phyloP scores from a whole-genome alignment of 2,329 filamentous ascomycete species.

The Hymenoscyphus infarciens region DNA sequence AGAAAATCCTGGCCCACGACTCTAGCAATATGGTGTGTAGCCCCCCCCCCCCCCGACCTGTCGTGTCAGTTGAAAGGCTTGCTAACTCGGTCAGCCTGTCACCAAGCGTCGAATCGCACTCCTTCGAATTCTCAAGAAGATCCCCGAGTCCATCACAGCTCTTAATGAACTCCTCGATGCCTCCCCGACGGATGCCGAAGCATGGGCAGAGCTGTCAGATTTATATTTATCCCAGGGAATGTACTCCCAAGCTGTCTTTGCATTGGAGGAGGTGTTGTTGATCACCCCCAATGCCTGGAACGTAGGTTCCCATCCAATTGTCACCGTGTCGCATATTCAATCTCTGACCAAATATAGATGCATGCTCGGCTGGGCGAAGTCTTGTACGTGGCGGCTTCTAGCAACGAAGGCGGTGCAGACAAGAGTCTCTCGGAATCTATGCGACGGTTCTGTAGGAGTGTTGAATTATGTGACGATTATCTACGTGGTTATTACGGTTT shows the following conservation, averaged over 20 bases:
- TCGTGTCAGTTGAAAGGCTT: conserved; percentile 7
- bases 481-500: conserved; percentile 89
- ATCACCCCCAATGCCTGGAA: conserved; percentile 93
- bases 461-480: conserved; percentile 93
- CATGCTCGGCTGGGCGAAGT: conserved; percentile 86
- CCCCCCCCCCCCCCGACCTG: conserved; percentile 12
- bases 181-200: conserved; percentile 85
- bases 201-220: conserved; percentile 88
- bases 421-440: conserved; percentile 59
- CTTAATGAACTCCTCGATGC: conserved; percentile 75
- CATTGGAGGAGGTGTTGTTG: conserved; percentile 85
- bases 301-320: conserved; percentile 48
- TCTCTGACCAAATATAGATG: conserved; percentile 50
- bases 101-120: conserved; percentile 81
- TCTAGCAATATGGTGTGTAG: conserved; percentile 72
- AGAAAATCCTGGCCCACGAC: conserved; percentile 68
- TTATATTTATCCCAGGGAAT: conserved; percentile 78
- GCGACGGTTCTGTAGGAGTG: conserved; percentile 53
- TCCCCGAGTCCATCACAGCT: conserved; percentile 68
- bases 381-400: conserved; percentile 64
- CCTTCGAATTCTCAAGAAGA: conserved; percentile 67
- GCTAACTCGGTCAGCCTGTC: conserved; percentile 60
- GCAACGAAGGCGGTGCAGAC: conserved; percentile 38
- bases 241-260: conserved; percentile 79
- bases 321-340: neutral